These are phyloP conservation scores for Neostapfia colusana DNA, from an alignment of 176 grass and related monocot genomes.

Conservation along the genomic window DNA sequence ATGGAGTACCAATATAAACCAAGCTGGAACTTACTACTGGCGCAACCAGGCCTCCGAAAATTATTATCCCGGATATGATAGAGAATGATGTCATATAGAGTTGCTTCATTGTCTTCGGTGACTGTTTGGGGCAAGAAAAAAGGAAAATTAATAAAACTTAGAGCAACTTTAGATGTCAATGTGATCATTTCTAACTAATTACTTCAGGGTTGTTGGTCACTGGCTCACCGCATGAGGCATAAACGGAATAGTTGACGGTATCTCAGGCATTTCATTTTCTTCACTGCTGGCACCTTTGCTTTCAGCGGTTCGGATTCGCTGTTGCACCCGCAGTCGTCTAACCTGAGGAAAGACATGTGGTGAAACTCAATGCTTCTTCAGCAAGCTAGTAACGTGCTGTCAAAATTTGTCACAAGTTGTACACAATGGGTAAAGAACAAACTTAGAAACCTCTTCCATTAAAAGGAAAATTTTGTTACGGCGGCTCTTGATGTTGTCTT, in stretches of 20 bases:
- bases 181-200: constrained; percentile 17
- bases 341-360: constrained; percentile 39
- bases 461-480: constrained; percentile 90
- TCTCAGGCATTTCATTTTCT: constrained; percentile 91
- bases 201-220: constrained; percentile 43
- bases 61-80: constrained; percentile 67
- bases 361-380: constrained; percentile 10
- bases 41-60: constrained; percentile 80
- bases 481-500: constrained; percentile 78
- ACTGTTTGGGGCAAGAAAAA: too few species aligned
- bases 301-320: constrained; percentile 70
- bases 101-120: too few species aligned
- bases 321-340: constrained; percentile 80
- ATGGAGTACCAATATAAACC: neutral
- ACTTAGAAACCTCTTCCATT: constrained; percentile 92
- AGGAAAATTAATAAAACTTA: constrained; percentile 9
- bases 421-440: constrained; percentile 19
- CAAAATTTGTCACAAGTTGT: neutral
- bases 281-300: constrained; percentile 52
- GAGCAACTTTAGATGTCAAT: neutral
- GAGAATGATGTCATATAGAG: too few species aligned
- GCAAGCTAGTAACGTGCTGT: neutral
- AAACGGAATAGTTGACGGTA: constrained; percentile 92
- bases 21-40: constrained; percentile 65
- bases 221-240: constrained; percentile 80